Base-by-base conservation (phyloP, 1,284 basidiomycete genomes). In the Phylloporus sp. region DNA sequence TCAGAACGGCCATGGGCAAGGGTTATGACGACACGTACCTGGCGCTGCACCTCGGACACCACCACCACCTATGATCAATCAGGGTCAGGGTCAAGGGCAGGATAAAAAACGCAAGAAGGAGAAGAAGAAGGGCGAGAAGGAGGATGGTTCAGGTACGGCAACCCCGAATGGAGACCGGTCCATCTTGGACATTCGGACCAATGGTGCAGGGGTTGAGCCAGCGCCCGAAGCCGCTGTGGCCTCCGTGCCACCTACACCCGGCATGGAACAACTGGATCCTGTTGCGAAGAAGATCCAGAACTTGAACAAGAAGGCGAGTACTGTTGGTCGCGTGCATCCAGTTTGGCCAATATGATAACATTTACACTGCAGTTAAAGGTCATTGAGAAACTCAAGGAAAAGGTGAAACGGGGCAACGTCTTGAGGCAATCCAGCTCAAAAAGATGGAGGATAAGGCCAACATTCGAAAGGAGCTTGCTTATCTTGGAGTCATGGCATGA, bases 371-470 rank as follows among this genome's bases (percentile, higher is more conserved):
- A 97, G 93, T 84, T 98, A 72, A 97, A 97, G 78, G 96, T 95
- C 18, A 98, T 98, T 69, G 94, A 97, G 40, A 96, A 98, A 72
- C 86, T 98, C 60, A 98, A 98, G 82, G 92, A 94, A 71, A 94
- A 95, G 79, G 85, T 88, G 31, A 89, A 86, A 71, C 86, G 91
- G 53, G 96, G 96, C 2, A 98, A 76, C 86, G 90, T 62, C 83
- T 98, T 50, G 96, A 98, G 78, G 91, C 90, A 64, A 98, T 96
- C 29, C 96, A 98, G 79, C 78, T 97, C 69, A 93, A 93, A 84
- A 98, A 98, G 86, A 97, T 98, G 70, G 94, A 96, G 47, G 89
- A 89, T 12, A 95, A 98, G 79, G 84, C 77, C 11, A 90, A 92
- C 68, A 94, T 98, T 69, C 82, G 88, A 69, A 88, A 88, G 73